phyloP scores from a whole-genome alignment of 306 rosid genomes.

The Acacia confusa region DNA sequence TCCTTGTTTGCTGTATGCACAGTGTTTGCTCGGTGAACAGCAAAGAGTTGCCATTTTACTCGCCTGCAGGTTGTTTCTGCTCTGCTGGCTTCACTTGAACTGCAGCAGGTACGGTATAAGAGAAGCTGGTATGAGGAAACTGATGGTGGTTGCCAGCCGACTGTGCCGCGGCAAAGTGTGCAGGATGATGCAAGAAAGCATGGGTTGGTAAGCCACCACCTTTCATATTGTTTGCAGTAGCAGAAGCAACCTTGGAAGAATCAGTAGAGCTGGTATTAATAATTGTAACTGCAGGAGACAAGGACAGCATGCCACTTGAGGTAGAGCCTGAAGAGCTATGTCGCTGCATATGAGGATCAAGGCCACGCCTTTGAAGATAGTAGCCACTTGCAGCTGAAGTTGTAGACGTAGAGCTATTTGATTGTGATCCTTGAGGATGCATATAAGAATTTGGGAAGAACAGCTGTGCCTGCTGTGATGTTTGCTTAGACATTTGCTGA shows the following conservation, averaged over 20 bases:
- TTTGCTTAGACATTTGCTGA: conserved; percentile 51
- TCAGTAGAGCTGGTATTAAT: conserved; percentile 43
- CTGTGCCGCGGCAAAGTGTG: conserved; percentile 61
- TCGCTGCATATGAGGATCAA: conserved; percentile 58
- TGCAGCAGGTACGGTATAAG: conserved; percentile 55
- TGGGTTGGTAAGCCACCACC: conserved; percentile 57
- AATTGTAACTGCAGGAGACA: conserved; percentile 40
- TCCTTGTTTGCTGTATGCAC: background rate
- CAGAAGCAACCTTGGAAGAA: conserved; percentile 46
- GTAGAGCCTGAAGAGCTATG: conserved; percentile 57
- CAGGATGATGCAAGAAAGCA: conserved; percentile 62
- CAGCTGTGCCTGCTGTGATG: conserved; percentile 62
- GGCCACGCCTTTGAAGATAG: conserved; percentile 58
- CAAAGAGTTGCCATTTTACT: conserved; percentile 45
- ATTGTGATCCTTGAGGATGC: conserved; percentile 60
- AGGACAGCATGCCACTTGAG: conserved; percentile 63
- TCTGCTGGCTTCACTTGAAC: conserved; percentile 89
- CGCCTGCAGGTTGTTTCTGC: conserved; percentile 97
- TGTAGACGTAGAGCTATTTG: conserved; percentile 47
- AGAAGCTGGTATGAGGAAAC: conserved; percentile 52
- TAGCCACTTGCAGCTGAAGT: conserved; percentile 42
- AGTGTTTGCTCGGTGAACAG: background rate
- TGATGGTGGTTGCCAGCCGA: conserved; percentile 72
- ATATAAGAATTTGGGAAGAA: conserved; percentile 54
- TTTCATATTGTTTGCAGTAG: conserved; percentile 45